Base-by-base conservation (phyloP, 2,329 filamentous ascomycete species). In the Pseudogymnoascus sp. region DNA sequence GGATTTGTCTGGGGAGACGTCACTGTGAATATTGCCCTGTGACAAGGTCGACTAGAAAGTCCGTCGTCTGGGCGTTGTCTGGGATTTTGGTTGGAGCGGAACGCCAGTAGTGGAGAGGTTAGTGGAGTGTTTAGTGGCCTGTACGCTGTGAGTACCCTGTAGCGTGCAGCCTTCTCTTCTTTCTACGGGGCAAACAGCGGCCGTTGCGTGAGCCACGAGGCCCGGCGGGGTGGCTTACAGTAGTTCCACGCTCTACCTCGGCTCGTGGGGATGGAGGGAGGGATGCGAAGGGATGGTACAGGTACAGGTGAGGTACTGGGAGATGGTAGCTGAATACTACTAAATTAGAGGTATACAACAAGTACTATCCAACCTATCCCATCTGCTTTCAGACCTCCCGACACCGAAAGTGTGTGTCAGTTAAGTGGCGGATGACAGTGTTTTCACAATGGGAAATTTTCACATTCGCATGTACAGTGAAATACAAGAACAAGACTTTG, bases 241-340 rank as follows among this genome's bases (percentile, higher is more conserved):
- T 31, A 29, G 44, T 56, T 56, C 47, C 47, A 26, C 47, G 26
- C 47, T 56, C 47, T 56, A 26, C 47, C 47, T 56, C 47, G 47
- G 47, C 47, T 56, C 47, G 26, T 10, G 26, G 26, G 26, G 47
- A 31, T 53, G 26, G 47, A 7, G 6, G 26, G 26, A 7, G 6
- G 26, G 26, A 26, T 53, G 24, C 6, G 26, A n/a, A 16, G 26
- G 26, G 26, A 53, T 19, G 8, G 26, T 53, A 53, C 47, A 2
- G 8, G 26, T 53, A 53, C 47, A 2, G 14, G 26, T 1, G n/a
- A 19, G 47, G 5, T 31, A 53, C 47, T 31, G 31, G 33, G 47
- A 2, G 8, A 26, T 53, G n/a, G 8, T n/a, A 16, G 0, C 1
- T 50, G 13, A 26, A n/a, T 50, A 2, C 5, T 21, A n/a, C 24